Percentiles rank a stretch among this genome's conserved stretches.
Conservation (phyloP, 2,329 filamentous ascomycete genomes). For the Diplodia intermedia region DNA sequence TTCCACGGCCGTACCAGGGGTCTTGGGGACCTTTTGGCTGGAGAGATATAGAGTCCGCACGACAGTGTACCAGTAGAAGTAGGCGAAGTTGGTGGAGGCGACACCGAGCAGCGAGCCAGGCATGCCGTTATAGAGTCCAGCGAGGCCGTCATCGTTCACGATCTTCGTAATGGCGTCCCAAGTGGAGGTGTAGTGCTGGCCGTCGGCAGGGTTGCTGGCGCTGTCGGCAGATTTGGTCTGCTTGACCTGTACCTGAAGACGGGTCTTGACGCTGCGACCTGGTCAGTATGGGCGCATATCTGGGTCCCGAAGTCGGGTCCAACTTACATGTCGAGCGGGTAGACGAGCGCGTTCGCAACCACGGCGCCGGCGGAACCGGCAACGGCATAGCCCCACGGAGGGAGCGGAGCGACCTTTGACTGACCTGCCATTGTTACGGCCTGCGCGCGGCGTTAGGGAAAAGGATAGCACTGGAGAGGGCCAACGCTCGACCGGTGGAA, state of each 20-base stretch:
- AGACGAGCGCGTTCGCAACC: slow-evolving; percentile 92
- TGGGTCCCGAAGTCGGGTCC: slow-evolving; percentile 18
- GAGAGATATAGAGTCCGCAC: slow-evolving; percentile 80
- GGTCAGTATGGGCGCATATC: slow-evolving; percentile 19
- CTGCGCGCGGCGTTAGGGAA: neutral
- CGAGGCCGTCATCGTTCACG: slow-evolving; percentile 76
- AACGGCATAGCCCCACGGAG: slow-evolving; percentile 91
- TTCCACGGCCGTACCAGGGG: slow-evolving; percentile 82
- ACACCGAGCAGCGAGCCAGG: slow-evolving; percentile 86
- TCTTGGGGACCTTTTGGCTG: slow-evolving; percentile 62
- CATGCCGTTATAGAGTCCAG: slow-evolving; percentile 89
- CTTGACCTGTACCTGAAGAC: slow-evolving; percentile 93
- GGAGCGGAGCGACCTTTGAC: slow-evolving; percentile 73
- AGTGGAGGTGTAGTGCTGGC: slow-evolving; percentile 83
- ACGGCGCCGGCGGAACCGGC: slow-evolving; percentile 93
- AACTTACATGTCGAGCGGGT: slow-evolving; percentile 92
- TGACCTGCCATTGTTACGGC: slow-evolving; percentile 58
- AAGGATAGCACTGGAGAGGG: neutral
- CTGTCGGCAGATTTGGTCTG: slow-evolving; percentile 45
- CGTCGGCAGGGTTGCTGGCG: slow-evolving; percentile 51
- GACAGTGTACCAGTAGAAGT: slow-evolving; percentile 98
- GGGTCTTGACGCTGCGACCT: slow-evolving; percentile 83
- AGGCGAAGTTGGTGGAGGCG: slow-evolving; percentile 97
- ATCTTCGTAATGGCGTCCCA: slow-evolving; percentile 90
- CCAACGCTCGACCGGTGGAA: neutral